These are phyloP conservation scores for Chaetomium globosum DNA, from an alignment of 2,329 filamentous ascomycete species.

Conservation along the genomic window DNA sequence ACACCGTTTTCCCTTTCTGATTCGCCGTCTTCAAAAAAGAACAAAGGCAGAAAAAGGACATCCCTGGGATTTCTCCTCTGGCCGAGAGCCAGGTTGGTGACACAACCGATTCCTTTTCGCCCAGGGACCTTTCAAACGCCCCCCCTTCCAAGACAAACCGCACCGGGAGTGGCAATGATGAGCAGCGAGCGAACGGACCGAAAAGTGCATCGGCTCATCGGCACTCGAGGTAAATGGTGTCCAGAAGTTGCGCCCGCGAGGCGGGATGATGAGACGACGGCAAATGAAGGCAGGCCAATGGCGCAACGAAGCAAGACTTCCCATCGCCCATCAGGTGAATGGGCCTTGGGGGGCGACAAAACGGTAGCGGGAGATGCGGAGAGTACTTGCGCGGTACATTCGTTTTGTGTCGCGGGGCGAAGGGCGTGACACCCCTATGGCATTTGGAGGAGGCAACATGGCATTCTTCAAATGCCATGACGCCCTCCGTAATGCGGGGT, in stretches of 20 bases:
- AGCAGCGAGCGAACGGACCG: background rate
- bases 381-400: conserved; percentile 7
- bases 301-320: background rate
- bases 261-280: background rate
- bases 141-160: too few relatives aligned
- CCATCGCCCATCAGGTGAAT: background rate
- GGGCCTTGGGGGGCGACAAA: background rate
- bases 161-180: background rate
- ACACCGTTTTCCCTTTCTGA: background rate
- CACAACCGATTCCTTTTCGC: background rate
- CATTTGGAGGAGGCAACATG: conserved; percentile 32
- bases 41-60: background rate
- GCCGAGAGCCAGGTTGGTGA: background rate
- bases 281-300: background rate
- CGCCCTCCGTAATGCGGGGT: conserved; percentile 21
- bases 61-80: background rate
- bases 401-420: background rate
- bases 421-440: conserved; percentile 24
- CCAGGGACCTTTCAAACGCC: background rate
- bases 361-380: conserved; percentile 1
- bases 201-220: too few relatives aligned
- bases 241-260: background rate
- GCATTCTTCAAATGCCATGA: conserved; percentile 35
- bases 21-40: background rate
- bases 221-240: background rate